phyloP scores from a whole-genome alignment of 2,329 filamentous ascomycete species.

The Aspergillus calidoustus region DNA sequence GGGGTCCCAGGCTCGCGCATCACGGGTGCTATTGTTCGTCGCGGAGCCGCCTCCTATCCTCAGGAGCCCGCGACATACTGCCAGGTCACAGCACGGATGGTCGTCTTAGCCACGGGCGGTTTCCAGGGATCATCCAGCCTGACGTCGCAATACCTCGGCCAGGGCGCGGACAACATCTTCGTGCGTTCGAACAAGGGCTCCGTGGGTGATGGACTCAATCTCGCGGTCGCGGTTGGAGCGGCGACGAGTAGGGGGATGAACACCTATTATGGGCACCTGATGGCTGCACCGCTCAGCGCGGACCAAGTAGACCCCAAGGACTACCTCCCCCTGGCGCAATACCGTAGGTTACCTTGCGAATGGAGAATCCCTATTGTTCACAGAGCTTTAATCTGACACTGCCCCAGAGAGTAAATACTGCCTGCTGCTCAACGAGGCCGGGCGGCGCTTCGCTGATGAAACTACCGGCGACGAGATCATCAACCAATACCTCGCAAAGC shows the following conservation, averaged over 20 bases:
- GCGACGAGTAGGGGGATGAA: slow-evolving; percentile 33
- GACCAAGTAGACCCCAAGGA: slow-evolving; percentile 31
- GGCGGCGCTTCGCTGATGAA: slow-evolving; percentile 31
- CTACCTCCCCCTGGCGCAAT: slow-evolving; percentile 32
- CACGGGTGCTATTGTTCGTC: slow-evolving; percentile 29
- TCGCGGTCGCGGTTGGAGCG: slow-evolving; percentile 30
- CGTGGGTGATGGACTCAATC: slow-evolving; percentile 31
- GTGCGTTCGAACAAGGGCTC: slow-evolving; percentile 32
- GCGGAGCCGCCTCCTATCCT: background rate
- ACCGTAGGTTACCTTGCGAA: slow-evolving; percentile 22
- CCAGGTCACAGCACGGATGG: slow-evolving; percentile 24
- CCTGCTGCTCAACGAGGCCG: slow-evolving; percentile 29
- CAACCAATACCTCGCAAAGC: slow-evolving; percentile 34
- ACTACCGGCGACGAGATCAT: slow-evolving; percentile 34
- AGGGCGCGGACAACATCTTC: slow-evolving; percentile 33
- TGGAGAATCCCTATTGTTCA: no score
- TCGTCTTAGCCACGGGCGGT: slow-evolving; percentile 33
- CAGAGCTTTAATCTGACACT: no score
- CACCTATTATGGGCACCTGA: slow-evolving; percentile 34
- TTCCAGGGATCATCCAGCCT: slow-evolving; percentile 30
- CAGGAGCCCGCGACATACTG: slow-evolving; percentile 11
- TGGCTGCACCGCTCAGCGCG: slow-evolving; percentile 30
- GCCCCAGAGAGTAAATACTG: slow-evolving; percentile 31
- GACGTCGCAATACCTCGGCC: slow-evolving; percentile 28
- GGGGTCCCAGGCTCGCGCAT: slow-evolving; percentile 27